Evolutionary conservation across 2,329 filamentous ascomycete genomes (phyloP).

Genomic region (Lecanosticta acicola): DNA sequence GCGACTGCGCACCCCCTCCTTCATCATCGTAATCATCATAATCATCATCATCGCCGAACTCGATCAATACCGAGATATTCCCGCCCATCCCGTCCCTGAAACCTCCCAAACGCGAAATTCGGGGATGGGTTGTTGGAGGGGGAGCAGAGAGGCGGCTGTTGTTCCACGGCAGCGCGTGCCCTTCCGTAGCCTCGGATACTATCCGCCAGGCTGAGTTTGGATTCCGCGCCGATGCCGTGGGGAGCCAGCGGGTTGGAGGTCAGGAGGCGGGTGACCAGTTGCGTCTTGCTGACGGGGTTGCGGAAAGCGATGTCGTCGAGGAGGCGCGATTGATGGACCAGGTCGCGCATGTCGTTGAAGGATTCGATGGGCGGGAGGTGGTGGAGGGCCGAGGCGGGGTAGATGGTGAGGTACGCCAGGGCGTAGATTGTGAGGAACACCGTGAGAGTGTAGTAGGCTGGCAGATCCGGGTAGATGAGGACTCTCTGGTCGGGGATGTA

Average conservation of each 20-base stretch:
- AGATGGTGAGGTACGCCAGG: slow-evolving; percentile 61
- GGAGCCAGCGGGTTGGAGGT: slow-evolving; percentile 37
- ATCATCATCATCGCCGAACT: slow-evolving; percentile 27
- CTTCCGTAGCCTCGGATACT: slow-evolving; percentile 30
- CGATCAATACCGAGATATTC: slow-evolving; percentile 58
- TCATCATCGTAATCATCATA: background rate
- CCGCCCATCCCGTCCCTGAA: slow-evolving; percentile 53
- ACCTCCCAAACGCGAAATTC: slow-evolving; percentile 55
- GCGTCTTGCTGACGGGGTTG: slow-evolving; percentile 58
- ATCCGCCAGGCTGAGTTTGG: slow-evolving; percentile 29
- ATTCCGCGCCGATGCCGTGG: slow-evolving; percentile 21
- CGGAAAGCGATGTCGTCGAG: slow-evolving; percentile 68
- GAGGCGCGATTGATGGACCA: slow-evolving; percentile 67
- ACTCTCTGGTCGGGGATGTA: slow-evolving; percentile 45
- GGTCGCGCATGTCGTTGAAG: slow-evolving; percentile 71
- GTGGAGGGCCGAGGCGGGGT: slow-evolving; percentile 47
- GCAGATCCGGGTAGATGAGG: slow-evolving; percentile 65
- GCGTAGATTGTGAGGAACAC: slow-evolving; percentile 68
- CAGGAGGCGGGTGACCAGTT: slow-evolving; percentile 65
- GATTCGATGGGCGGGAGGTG: slow-evolving; percentile 57
- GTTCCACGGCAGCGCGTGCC: slow-evolving; percentile 11
- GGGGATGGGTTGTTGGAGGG: too few relatives aligned
- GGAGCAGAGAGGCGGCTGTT: too few relatives aligned
- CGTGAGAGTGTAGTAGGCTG: slow-evolving; percentile 66
- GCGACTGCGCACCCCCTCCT: background rate